A percentile compares a stretch with the other conserved stretches of the same genome.
These are phyloP conservation scores for Leishmania arabica DNA, from an alignment of 208 protist genomes.

Conservation along the genomic window DNA sequence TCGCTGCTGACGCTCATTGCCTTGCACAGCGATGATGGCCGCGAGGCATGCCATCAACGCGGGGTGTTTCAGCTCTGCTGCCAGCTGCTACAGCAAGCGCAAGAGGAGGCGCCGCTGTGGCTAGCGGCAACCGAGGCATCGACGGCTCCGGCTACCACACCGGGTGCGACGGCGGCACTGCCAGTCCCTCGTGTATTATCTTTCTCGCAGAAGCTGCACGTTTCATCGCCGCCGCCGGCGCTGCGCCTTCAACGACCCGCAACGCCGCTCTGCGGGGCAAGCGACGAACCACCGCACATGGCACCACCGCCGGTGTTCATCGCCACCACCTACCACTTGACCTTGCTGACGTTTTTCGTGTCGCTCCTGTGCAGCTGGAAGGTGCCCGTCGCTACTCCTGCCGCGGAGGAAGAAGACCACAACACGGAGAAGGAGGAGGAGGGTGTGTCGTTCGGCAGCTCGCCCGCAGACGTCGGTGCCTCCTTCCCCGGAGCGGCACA, in stretches of 20 bases:
- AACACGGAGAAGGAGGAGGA: not conserved
- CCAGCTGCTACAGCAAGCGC: slow-evolving; percentile 51
- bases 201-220: not conserved
- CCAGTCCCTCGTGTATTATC: slow-evolving; percentile 7
- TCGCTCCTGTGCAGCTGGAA: slow-evolving; percentile 54
- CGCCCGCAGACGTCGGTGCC: not conserved
- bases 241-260: not conserved
- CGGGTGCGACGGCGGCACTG: not conserved
- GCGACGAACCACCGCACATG: slow-evolving; percentile 5
- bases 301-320: slow-evolving; percentile 21
- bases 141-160: not conserved
- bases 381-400: slow-evolving; percentile 6
- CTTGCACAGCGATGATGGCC: slow-evolving; percentile 49
- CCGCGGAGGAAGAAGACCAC: slow-evolving; percentile 2
- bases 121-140: slow-evolving; percentile 7
- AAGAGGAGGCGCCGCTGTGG: slow-evolving; percentile 25
- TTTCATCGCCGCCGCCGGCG: not conserved
- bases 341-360: slow-evolving; percentile 48
- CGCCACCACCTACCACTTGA: slow-evolving; percentile 38
- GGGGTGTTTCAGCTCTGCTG: slow-evolving; percentile 68
- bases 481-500: not conserved
- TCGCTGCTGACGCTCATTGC: slow-evolving; percentile 68
- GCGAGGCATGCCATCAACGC: slow-evolving; percentile 46
- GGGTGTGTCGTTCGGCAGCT: not conserved
- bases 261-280: not conserved